Evolutionary conservation across 805 yeast genomes (phyloP).

Genomic region (Candida maris): DNA sequence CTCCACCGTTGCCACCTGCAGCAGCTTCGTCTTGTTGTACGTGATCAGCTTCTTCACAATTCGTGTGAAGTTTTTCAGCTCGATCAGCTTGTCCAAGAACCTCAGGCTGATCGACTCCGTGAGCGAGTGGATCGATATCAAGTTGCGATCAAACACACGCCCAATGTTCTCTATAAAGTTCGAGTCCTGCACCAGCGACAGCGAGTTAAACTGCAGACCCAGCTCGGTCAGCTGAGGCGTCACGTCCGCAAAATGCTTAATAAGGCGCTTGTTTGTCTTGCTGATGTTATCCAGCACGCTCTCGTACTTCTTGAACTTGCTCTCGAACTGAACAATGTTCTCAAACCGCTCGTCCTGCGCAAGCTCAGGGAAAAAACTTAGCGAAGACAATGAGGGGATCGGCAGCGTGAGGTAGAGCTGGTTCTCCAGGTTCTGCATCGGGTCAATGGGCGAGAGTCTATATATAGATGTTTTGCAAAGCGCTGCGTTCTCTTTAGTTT

Average conservation of each 20-base stretch:
- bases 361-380: slow-evolving; percentile 23
- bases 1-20: slow-evolving; percentile 30
- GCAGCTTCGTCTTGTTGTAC: slow-evolving; percentile 32
- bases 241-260: slow-evolving; percentile 43
- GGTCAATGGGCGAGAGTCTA: slow-evolving; percentile 60
- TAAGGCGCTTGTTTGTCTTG: slow-evolving; percentile 42
- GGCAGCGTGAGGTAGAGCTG: slow-evolving; percentile 60
- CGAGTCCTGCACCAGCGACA: slow-evolving; percentile 48
- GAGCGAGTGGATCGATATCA: slow-evolving; percentile 46
- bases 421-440: slow-evolving; percentile 50
- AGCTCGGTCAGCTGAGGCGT: slow-evolving; percentile 48
- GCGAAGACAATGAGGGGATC: slow-evolving; percentile 40
- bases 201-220: slow-evolving; percentile 48
- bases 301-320: slow-evolving; percentile 32
- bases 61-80: slow-evolving; percentile 31
- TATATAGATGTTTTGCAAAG: slow-evolving; percentile 48
- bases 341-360: slow-evolving; percentile 28
- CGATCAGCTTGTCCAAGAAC: slow-evolving; percentile 33
- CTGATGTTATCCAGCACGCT: slow-evolving; percentile 29
- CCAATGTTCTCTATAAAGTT: slow-evolving; percentile 71
- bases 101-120: slow-evolving; percentile 26
- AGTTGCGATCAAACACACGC: slow-evolving; percentile 74
- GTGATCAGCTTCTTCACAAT: slow-evolving; percentile 31
- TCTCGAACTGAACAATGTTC: slow-evolving; percentile 27
- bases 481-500: slow-evolving; percentile 49